phyloP scores from a whole-genome alignment of 2,329 filamentous ascomycete species.

The Monosporascus ibericus region DNA sequence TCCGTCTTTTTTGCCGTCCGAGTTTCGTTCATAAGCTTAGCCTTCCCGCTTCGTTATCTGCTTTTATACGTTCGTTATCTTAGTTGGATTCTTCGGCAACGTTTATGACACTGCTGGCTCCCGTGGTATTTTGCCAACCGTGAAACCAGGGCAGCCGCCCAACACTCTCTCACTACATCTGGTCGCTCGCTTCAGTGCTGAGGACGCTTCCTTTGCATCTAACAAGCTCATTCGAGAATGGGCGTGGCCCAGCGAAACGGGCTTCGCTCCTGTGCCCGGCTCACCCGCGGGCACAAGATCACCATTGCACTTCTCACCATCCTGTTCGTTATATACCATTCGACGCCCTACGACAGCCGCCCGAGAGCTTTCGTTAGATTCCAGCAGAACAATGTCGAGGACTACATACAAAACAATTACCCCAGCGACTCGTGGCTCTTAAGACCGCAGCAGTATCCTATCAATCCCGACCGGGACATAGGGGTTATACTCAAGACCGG shows the following conservation, averaged over 20 bases:
- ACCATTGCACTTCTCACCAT: constrained; percentile 14
- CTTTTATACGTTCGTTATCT: too few species aligned
- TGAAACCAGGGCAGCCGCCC: too few species aligned
- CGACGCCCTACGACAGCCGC: constrained; percentile 23
- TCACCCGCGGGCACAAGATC: constrained; percentile 24
- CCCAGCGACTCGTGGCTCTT: constrained; percentile 37
- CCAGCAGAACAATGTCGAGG: constrained; percentile 19
- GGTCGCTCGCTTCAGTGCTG: not conserved
- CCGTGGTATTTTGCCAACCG: not conserved
- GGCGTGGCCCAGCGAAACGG: constrained; percentile 19
- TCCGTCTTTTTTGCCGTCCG: too few species aligned
- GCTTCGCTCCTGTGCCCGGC: constrained; percentile 19
- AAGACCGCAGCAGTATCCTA: constrained; percentile 30
- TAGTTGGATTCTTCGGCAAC: too few species aligned
- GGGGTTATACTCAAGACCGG: constrained; percentile 50
- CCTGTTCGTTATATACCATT: constrained; percentile 22
- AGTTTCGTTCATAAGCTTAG: too few species aligned
- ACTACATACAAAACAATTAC: constrained; percentile 22
- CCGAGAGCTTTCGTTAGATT: constrained; percentile 24
- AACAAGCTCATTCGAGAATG: constrained; percentile 6
- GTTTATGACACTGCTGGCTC: not conserved
- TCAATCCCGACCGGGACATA: constrained; percentile 41
- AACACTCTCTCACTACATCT: too few species aligned
- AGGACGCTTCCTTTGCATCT: not conserved
- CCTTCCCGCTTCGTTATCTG: too few species aligned